Evolutionary conservation across 2,329 filamentous ascomycete species (phyloP).

Genomic region (Penicillium sp.): DNA sequence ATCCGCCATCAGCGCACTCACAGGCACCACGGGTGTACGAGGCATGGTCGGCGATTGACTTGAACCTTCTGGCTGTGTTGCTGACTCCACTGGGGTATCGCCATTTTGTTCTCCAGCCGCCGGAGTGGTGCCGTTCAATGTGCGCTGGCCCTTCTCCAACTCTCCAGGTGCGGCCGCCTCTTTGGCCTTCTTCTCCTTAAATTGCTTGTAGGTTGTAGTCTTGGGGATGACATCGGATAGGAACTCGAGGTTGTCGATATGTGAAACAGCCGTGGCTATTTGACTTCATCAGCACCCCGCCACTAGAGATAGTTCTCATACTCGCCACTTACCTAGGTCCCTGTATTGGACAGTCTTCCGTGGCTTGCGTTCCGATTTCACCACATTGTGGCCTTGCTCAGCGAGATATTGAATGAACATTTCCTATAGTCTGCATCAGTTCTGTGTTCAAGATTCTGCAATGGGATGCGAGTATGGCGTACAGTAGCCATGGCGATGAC

Average conservation of each 20-base stretch:
- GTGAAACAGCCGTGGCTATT: constrained; percentile 77
- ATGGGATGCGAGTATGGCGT: constrained; percentile 28
- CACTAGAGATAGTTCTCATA: background rate
- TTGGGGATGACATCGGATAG: constrained; percentile 86
- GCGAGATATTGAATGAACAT: constrained; percentile 94
- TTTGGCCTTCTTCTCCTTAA: constrained; percentile 63
- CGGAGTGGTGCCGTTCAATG: constrained; percentile 32
- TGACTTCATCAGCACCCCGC: background rate
- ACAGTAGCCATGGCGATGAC: constrained; percentile 89
- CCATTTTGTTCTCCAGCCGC: constrained; percentile 24
- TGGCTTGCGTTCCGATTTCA: constrained; percentile 88
- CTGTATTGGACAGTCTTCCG: constrained; percentile 94
- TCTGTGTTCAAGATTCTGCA: background rate
- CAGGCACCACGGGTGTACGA: constrained; percentile 45
- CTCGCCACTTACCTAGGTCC: constrained; percentile 68
- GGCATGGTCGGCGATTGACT: constrained; percentile 28
- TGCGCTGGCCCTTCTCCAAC: constrained; percentile 43
- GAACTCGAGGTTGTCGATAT: constrained; percentile 93
- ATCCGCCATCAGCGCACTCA: constrained; percentile 58
- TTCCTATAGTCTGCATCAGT: constrained; percentile 58
- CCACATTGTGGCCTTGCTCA: constrained; percentile 79
- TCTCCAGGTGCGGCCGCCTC: constrained; percentile 32
- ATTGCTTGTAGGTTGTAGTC: constrained; percentile 76
- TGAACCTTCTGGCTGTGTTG: constrained; percentile 14
- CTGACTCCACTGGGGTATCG: constrained; percentile 17